Percentiles rank a stretch among this genome's conserved stretches.
Evolutionary conservation across 257 asterid species (phyloP).

Genomic region (Knoxia roxburghii): DNA sequence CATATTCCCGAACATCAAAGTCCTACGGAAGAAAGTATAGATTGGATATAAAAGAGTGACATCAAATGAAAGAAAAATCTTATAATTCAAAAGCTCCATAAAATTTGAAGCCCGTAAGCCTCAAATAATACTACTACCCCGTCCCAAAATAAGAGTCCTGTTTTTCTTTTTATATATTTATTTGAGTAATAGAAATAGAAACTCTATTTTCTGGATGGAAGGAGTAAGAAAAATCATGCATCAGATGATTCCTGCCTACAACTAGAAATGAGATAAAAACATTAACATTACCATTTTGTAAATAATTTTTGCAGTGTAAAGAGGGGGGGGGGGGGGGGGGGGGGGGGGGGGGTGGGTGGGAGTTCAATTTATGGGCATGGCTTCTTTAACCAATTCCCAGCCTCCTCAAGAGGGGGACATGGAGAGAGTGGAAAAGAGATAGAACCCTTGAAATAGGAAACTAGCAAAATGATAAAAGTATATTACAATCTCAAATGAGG

Average conservation of each 20-base stretch:
- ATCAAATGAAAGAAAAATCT: background rate
- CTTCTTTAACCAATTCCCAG: background rate
- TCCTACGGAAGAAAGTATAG: slow-evolving; percentile 40
- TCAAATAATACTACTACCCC: no score
- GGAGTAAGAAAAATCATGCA: background rate
- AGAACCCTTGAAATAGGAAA: background rate
- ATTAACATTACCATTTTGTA: background rate
- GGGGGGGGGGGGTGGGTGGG: no score
- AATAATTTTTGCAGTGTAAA: no score
- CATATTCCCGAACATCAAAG: slow-evolving; percentile 81
- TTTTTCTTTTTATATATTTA: no score
- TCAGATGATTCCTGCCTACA: background rate
- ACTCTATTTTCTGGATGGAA: no score
- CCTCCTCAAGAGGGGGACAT: background rate
- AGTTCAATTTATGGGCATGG: no score
- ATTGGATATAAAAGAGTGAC: background rate
- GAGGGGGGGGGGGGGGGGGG: no score
- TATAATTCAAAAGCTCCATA: background rate
- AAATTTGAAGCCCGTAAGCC: background rate
- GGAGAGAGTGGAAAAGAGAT: background rate
- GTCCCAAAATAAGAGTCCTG: no score
- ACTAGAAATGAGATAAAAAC: background rate
- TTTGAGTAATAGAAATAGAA: no score
- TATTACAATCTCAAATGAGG: background rate
- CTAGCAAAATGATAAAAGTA: background rate